These are phyloP conservation scores for Ministeria vibrans DNA, from an alignment of 78 protist genomes.

Conservation along the genomic window DNA sequence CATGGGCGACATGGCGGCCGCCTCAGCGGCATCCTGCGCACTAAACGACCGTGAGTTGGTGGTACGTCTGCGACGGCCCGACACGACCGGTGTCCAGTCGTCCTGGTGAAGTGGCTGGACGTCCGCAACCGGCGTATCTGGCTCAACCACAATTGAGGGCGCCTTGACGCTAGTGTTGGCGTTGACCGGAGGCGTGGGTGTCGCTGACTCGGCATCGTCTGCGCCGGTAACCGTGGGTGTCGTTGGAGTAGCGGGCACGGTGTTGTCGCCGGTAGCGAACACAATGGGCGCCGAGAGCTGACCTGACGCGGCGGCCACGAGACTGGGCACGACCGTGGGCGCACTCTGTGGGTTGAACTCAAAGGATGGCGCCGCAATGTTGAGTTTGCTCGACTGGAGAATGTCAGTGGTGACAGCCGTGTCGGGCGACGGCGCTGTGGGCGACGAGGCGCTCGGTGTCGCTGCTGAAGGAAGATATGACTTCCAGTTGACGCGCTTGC, in stretches of 20 bases:
- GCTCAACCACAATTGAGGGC: neutral
- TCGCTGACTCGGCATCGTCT: no score
- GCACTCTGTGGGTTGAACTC: no score
- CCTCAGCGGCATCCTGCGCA: neutral
- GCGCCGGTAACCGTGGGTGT: no score
- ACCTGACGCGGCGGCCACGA: conserved; percentile 3
- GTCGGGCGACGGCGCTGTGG: neutral
- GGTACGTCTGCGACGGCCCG: neutral
- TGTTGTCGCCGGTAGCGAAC: neutral
- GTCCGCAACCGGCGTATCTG: neutral
- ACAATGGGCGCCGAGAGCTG: neutral
- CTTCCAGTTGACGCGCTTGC: conserved; percentile 19
- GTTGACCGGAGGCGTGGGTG: neutral
- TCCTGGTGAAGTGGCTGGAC: neutral
- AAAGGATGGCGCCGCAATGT: no score
- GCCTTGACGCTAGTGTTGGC: neutral
- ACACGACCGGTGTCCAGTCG: neutral
- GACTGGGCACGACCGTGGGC: neutral
- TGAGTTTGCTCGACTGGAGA: no score
- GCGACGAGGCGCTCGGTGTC: neutral
- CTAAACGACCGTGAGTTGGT: conserved; percentile 2
- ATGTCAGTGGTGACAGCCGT: neutral
- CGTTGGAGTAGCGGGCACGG: neutral
- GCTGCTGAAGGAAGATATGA: conserved; percentile 1
- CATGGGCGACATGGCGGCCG: neutral